These are phyloP conservation scores for Pulveroboletus frians DNA, from an alignment of 768 basidiomycete species.

Conservation along the genomic window DNA sequence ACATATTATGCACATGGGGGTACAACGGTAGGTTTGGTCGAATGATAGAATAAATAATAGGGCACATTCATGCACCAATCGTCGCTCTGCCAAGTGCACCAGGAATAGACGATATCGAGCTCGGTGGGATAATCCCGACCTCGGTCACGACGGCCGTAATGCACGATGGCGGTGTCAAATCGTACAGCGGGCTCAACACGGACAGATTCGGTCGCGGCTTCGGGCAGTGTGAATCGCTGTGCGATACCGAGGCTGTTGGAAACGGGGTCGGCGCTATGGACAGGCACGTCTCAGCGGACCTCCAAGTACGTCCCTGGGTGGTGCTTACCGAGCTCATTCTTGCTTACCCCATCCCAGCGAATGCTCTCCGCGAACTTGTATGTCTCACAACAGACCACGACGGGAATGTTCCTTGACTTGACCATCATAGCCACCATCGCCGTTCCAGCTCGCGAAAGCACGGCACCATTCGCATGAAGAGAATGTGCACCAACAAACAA, in stretches of 20 bases:
- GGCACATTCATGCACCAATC: conserved; percentile 19
- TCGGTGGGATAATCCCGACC: conserved; percentile 91
- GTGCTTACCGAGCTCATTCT: conserved; percentile 85
- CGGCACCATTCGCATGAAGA: conserved; percentile 89
- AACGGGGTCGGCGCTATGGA: conserved; percentile 27
- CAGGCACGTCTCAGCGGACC: conserved; percentile 2
- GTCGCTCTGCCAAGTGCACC: conserved; percentile 45
- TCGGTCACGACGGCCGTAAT: conserved; percentile 98
- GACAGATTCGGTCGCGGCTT: conserved; percentile 54
- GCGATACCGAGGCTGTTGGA: conserved; percentile 12
- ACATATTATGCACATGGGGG: background rate
- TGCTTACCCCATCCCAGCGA: conserved; percentile 89
- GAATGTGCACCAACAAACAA: conserved; percentile 93
- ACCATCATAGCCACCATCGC: conserved; percentile 97
- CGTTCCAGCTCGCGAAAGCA: conserved; percentile 91
- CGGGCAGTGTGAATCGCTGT: conserved; percentile 10
- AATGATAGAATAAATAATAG: conserved; percentile 13
- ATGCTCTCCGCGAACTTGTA: conserved; percentile 96
- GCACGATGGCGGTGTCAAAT: conserved; percentile 85
- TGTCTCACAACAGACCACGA: conserved; percentile 96
- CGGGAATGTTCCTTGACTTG: conserved; percentile 81
- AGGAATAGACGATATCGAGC: conserved; percentile 81
- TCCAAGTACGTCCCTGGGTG: background rate
- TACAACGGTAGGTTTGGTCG: background rate
- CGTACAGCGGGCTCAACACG: conserved; percentile 84